Conservation (phyloP, 2,329 filamentous ascomycete genomes). For the Tolypocladium ophioglossoides region DNA sequence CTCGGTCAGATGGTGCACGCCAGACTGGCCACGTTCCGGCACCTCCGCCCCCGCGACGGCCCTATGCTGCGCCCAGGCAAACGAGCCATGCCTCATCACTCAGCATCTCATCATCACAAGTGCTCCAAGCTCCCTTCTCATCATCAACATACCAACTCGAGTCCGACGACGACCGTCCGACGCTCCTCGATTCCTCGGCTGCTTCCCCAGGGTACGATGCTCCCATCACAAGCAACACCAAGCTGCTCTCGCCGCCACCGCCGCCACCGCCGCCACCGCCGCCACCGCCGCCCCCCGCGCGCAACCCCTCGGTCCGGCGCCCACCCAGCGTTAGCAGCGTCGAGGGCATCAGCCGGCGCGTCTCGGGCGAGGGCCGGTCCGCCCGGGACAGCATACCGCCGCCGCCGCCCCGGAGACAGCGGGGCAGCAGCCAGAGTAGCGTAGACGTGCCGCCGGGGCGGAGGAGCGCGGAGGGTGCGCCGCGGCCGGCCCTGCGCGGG, state of each 20-base stretch:
- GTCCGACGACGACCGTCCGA: conserved; percentile 5
- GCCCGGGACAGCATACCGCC: conserved; percentile 27
- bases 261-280: no score
- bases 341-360: conserved; percentile 19
- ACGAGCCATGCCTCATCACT: conserved; percentile 10
- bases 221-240: conserved; percentile 6
- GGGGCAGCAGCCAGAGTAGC: conserved; percentile 35
- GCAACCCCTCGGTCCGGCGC: conserved; percentile 32
- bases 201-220: conserved; percentile 4
- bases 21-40: conserved; percentile 32
- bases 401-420: conserved; percentile 35
- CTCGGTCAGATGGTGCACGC: conserved; percentile 35
- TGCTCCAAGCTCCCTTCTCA: conserved; percentile 5
- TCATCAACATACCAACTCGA: conserved; percentile 10
- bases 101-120: conserved; percentile 6
- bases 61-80: conserved; percentile 25
- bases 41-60: conserved; percentile 45
- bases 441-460: conserved; percentile 23
- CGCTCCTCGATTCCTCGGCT: neutral
- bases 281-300: no score
- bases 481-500: conserved; percentile 7
- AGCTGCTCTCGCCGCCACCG: conserved; percentile 22
- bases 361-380: conserved; percentile 13
- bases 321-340: conserved; percentile 31
- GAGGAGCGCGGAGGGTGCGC: conserved; percentile 20